phyloP scores from a whole-genome alignment of 257 asterid genomes.

The Rauvolfia tetraphylla region DNA sequence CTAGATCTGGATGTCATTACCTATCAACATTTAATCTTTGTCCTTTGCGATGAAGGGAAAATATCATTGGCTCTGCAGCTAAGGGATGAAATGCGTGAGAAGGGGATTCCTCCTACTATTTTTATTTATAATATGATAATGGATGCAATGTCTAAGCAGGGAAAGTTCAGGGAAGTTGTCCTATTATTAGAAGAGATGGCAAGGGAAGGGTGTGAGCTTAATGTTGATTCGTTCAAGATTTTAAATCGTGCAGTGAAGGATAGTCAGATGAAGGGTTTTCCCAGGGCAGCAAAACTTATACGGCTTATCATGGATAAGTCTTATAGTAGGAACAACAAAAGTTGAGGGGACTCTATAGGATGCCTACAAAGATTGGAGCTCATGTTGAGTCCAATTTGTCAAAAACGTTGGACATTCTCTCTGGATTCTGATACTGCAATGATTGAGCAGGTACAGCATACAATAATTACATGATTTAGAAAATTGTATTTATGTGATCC shows the following conservation, averaged over 20 bases:
- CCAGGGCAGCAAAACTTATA: slow-evolving; percentile 28
- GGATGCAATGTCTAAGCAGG: slow-evolving; percentile 42
- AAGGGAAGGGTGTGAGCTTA: slow-evolving; percentile 45
- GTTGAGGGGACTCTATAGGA: background rate
- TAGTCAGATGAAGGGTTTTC: slow-evolving; percentile 38
- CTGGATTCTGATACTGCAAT: background rate
- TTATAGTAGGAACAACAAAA: background rate
- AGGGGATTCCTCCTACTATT: slow-evolving; percentile 40
- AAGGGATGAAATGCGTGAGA: slow-evolving; percentile 33
- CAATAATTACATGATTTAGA: background rate
- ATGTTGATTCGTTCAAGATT: slow-evolving; percentile 32
- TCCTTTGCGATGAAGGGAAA: slow-evolving; percentile 45
- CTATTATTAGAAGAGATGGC: slow-evolving; percentile 43
- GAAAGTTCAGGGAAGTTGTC: slow-evolving; percentile 34
- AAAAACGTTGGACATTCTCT: too few species aligned
- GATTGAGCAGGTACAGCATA: background rate
- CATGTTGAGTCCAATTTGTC: background rate
- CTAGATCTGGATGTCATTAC: slow-evolving; percentile 44
- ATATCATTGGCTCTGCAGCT: slow-evolving; percentile 41
- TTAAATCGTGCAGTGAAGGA: slow-evolving; percentile 30
- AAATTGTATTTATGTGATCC: background rate
- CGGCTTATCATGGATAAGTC: slow-evolving; percentile 25
- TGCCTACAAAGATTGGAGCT: background rate
- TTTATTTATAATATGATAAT: slow-evolving; percentile 42
- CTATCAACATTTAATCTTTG: slow-evolving; percentile 36